Percentiles rank a stretch among this genome's conserved stretches.
Conservation (phyloP, 2,329 filamentous ascomycete species). For the Fusarium continuum region DNA sequence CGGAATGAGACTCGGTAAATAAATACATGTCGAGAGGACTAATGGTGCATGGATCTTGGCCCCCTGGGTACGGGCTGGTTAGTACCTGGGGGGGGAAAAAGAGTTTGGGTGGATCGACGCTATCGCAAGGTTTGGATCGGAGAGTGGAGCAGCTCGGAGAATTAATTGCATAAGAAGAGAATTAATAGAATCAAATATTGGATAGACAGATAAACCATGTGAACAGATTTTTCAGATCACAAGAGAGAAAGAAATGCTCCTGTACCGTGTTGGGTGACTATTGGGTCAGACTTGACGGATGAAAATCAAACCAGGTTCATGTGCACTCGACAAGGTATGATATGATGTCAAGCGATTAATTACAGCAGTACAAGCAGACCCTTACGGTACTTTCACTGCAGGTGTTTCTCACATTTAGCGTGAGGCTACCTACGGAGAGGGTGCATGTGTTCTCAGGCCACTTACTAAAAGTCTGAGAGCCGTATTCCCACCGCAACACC, state of each 20-base stretch:
- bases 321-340: slow-evolving; percentile 1
- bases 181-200: background rate
- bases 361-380: background rate
- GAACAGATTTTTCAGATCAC: background rate
- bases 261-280: background rate
- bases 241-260: background rate
- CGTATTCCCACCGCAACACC: too few relatives aligned
- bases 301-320: slow-evolving; percentile 23
- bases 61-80: too few relatives aligned
- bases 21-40: slow-evolving; percentile 5
- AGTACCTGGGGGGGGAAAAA: too few relatives aligned
- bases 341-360: background rate
- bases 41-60: background rate
- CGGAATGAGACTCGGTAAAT: slow-evolving; percentile 1
- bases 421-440: too few relatives aligned
- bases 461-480: too few relatives aligned
- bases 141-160: slow-evolving; percentile 26
- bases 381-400: background rate
- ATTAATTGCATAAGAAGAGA: background rate
- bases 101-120: slow-evolving; percentile 25
- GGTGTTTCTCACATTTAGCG: slow-evolving; percentile 14
- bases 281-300: background rate
- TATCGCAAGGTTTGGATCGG: slow-evolving; percentile 13
- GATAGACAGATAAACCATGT: background rate
- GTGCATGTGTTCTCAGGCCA: slow-evolving; percentile 3